Percentiles rank a stretch among this genome's conserved stretches.
Conservation (phyloP, 441 rosid genomes). For the Mallotus repandus region DNA sequence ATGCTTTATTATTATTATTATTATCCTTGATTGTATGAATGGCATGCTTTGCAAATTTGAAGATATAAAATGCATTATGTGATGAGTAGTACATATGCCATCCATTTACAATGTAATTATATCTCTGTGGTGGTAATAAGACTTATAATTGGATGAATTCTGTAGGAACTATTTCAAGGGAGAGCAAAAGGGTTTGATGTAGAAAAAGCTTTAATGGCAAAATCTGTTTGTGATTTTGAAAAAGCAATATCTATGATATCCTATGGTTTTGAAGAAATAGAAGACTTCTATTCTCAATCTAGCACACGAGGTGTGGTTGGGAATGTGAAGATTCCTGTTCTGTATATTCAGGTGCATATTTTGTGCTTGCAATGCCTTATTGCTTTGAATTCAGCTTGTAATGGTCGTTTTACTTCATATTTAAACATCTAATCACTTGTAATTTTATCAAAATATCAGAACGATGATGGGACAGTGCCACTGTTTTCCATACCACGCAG, state of each 20-base stretch:
- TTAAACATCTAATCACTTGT: conserved; percentile 25
- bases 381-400: conserved; percentile 14
- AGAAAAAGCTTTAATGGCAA: conserved; percentile 74
- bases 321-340: conserved; percentile 88
- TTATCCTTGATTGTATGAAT: conserved; percentile 16
- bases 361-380: conserved; percentile 16
- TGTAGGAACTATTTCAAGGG: conserved; percentile 89
- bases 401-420: background rate
- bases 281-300: conserved; percentile 76
- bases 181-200: conserved; percentile 80
- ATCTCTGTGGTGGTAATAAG: conserved; percentile 19
- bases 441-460: conserved; percentile 50
- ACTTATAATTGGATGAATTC: conserved; percentile 28
- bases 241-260: conserved; percentile 87
- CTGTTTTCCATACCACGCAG: conserved; percentile 72
- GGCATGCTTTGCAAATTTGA: too few relatives aligned
- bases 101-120: conserved; percentile 14
- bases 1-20: background rate
- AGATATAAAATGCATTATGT: background rate
- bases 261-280: conserved; percentile 75
- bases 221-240: conserved; percentile 91
- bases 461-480: conserved; percentile 74
- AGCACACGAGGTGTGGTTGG: conserved; percentile 71
- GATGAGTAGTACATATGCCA: conserved; percentile 8
- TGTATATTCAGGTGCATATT: conserved; percentile 78